Base-by-base conservation (phyloP, 257 asterid species). In the Thymus quinquecostatus region DNA sequence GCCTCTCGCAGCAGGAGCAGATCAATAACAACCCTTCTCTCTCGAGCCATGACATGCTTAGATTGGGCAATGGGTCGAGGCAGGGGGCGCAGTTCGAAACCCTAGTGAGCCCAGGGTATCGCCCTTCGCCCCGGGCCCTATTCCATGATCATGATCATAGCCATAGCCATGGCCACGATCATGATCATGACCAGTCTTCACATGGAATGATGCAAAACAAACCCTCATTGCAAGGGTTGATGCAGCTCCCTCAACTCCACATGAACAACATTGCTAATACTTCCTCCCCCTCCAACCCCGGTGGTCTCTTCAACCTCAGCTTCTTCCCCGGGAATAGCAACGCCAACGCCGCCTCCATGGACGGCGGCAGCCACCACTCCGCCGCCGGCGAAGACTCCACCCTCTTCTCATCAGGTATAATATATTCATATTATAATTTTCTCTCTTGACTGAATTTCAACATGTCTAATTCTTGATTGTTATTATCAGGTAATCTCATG, bases 211-310 rank as follows among this genome's bases (percentile, higher is more conserved):
- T 83, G 74, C 68, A 38, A 30, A 82, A 70, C 70, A 76, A 83
- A 12, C 45, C 86, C 1, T 74, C 86, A 7, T 66, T 80, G 29
- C 88, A 80, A 56, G 89, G 92, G 2, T 77, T 86, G 12, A 83
- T 89, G 89, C 96, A 89, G 56, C 78, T 87, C 11, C 82, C 92
- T 8, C 92, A 84, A 29, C 84, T 85, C 38, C 88, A 88, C 13
- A 58, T 78, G 48, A 84, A 79, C 36, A 79, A 67, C 60, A 64
- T 2, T 44, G 49, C 49, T 44, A 79, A 75, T 30, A 33, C 68
- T 45, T 60, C 76, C 0, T 68, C 86, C 32, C 70, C 89, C 0
- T 71, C 89, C 47, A 8, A 73, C 45, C 9, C 77, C 1, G 50
- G 71, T 5, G 60, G 79, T 32, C 74, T 83, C 47, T 88, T 91